These are phyloP conservation scores for Trichoderma koningii DNA, from an alignment of 2,329 filamentous ascomycete genomes.

Conservation along the genomic window DNA sequence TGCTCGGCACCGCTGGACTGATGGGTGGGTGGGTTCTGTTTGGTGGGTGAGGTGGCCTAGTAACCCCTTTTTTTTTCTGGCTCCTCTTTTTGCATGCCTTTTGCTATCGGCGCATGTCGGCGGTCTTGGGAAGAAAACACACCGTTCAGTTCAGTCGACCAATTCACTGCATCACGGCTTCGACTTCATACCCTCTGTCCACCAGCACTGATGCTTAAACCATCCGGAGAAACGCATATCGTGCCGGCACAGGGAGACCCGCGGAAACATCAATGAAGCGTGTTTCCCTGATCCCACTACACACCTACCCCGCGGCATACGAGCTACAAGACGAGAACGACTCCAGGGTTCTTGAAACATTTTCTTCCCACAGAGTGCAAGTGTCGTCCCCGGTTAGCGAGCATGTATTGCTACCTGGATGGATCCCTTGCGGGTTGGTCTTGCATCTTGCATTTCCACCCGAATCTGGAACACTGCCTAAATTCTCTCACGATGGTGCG, in stretches of 20 bases:
- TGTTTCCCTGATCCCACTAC: background rate
- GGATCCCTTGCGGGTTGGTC: constrained; percentile 5
- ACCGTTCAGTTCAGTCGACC: no score
- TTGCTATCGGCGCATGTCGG: constrained; percentile 6
- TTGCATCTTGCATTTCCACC: constrained; percentile 25
- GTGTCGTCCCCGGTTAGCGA: background rate
- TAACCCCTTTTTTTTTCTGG: constrained; percentile 22
- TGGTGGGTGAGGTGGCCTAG: constrained; percentile 15
- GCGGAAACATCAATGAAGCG: background rate
- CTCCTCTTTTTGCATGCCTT: constrained; percentile 26
- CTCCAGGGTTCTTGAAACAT: background rate
- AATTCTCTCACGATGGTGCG: constrained; percentile 23
- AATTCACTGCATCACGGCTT: background rate
- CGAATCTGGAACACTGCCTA: constrained; percentile 26
- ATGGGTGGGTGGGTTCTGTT: constrained; percentile 17
- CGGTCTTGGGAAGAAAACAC: background rate
- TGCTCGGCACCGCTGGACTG: constrained; percentile 22
- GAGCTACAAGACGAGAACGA: background rate
- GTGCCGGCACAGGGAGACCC: no score
- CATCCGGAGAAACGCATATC: no score
- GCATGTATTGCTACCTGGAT: constrained; percentile 26
- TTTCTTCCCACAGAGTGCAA: background rate
- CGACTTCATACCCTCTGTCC: background rate
- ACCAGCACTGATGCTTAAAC: background rate
- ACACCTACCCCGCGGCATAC: constrained; percentile 4